Base-by-base conservation (phyloP, 441 rosid species). In the Adansonia madagascariensis region DNA sequence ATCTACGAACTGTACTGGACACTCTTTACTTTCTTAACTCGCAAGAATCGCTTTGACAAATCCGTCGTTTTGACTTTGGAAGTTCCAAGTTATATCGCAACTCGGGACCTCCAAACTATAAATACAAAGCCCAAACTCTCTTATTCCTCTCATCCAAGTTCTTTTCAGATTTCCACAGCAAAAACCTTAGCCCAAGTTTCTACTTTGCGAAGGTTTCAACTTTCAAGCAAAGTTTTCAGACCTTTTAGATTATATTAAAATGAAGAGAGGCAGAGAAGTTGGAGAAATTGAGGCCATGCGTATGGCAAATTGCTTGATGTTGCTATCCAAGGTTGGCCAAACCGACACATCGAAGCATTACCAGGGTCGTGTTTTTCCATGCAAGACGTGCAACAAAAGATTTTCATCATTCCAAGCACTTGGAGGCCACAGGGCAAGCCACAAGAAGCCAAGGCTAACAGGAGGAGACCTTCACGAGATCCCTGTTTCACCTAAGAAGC, bases 371-470 rank as follows among this genome's bases (percentile, higher is more conserved):
- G 82, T 83, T 14, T 95, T 95, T 47, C 31, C 87, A 1, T 91
- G 95, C 89, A 91, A 91, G 80, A 89, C 93, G 60, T 91, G 95
- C 79, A 83, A 88, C 83, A 86, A 81, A 47, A 84, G 82, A 75
- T 91, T 91, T 73, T 57, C 88, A 12, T 87, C 95, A 17, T 91
- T 91, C 41, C 95, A 91, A 81, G 95, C 95, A n/a, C 82, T 91
- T 6, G 95, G 95, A 0, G 95, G 93, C 0, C 93, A 91, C 83
- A 78, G 93, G 24, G 91, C 93, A 0, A 91, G 95, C 77, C 95
- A 91, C 86, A 84, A 86, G 79, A 85, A 85, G 82, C 83, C 86
- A 6, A 83, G 81, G 68, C 56, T 82, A 12, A 50, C 56, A 1
- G 56, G n/a, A 4, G 56, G 6, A n/a, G 56, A 35, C 6, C 41